Evolutionary conservation across 768 basidiomycete species (phyloP).

Genomic region (Boletus coccyginus): DNA sequence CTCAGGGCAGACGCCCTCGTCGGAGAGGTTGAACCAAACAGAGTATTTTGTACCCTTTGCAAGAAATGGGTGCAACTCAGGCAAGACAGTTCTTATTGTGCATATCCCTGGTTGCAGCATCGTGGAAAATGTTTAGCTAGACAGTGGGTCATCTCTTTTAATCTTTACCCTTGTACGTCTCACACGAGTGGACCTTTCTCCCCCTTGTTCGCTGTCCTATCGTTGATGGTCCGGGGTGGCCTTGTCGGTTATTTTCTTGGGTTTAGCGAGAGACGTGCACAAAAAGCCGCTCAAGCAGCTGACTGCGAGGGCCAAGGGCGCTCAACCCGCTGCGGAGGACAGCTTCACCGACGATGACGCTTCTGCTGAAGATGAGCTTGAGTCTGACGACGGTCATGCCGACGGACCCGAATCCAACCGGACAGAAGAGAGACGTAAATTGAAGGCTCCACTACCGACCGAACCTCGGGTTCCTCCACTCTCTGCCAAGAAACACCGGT

Average conservation of each 20-base stretch:
- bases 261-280: conserved; percentile 52
- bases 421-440: conserved; percentile 25
- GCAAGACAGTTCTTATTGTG: conserved; percentile 76
- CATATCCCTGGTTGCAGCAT: conserved; percentile 81
- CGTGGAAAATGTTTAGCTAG: conserved; percentile 71
- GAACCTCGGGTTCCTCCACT: conserved; percentile 18
- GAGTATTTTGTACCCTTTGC: conserved; percentile 73
- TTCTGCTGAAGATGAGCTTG: conserved; percentile 34
- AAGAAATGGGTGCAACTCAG: conserved; percentile 81
- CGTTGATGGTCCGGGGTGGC: not conserved
- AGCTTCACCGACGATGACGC: conserved; percentile 29
- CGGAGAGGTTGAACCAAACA: conserved; percentile 67
- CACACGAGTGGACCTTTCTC: conserved; percentile 8
- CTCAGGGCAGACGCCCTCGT: conserved; percentile 65
- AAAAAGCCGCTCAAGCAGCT: conserved; percentile 53
- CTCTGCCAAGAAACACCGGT: conserved; percentile 25
- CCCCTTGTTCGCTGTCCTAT: not conserved
- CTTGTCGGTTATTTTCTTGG: not conserved
- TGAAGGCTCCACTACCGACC: conserved; percentile 19
- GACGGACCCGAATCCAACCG: conserved; percentile 23
- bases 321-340: conserved; percentile 26
- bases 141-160: conserved; percentile 46
- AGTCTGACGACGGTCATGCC: conserved; percentile 33
- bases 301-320: conserved; percentile 41
- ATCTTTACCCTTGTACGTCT: not conserved